phyloP scores from a whole-genome alignment of 2,329 filamentous ascomycete genomes.

The Rhynchosporium graminicola region DNA sequence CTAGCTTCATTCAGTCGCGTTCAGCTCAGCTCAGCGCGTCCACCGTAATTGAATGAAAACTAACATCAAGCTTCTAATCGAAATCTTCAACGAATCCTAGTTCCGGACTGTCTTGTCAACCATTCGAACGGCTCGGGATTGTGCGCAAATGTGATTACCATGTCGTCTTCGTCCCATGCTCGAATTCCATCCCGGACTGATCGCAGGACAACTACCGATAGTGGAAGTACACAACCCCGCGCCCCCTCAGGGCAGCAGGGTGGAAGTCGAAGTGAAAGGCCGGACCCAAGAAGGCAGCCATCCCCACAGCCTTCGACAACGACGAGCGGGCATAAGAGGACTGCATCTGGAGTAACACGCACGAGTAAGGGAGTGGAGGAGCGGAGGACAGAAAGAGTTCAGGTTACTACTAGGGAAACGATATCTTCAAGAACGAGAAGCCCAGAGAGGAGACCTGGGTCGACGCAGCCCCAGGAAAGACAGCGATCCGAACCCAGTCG shows the following conservation, averaged over 20 bases:
- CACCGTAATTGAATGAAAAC: neutral
- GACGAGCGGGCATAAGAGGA: slow-evolving; percentile 53
- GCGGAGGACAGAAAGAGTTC: slow-evolving; percentile 56
- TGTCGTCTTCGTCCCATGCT: slow-evolving; percentile 40
- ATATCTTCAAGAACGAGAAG: slow-evolving; percentile 60
- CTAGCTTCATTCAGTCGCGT: slow-evolving; percentile 16
- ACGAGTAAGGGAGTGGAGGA: slow-evolving; percentile 48
- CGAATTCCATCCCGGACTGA: slow-evolving; percentile 38
- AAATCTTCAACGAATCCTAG: neutral
- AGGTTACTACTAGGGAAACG: slow-evolving; percentile 64
- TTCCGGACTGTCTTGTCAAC: neutral
- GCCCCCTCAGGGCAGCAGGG: slow-evolving; percentile 34
- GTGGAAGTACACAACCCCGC: slow-evolving; percentile 38
- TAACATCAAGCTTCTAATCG: neutral
- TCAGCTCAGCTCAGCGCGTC: slow-evolving; percentile 8
- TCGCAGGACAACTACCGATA: slow-evolving; percentile 36
- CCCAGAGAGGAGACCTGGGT: slow-evolving; percentile 46
- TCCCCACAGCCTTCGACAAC: slow-evolving; percentile 34
- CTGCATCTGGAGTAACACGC: slow-evolving; percentile 56
- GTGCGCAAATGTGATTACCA: slow-evolving; percentile 35
- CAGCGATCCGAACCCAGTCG: slow-evolving; percentile 33
- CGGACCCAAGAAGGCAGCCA: slow-evolving; percentile 32
- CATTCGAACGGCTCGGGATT: neutral
- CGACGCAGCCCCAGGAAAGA: slow-evolving; percentile 27
- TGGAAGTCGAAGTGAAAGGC: slow-evolving; percentile 32